These are phyloP conservation scores for Exophiala bonariae DNA, from an alignment of 2,329 filamentous ascomycete genomes.

Conservation along the genomic window DNA sequence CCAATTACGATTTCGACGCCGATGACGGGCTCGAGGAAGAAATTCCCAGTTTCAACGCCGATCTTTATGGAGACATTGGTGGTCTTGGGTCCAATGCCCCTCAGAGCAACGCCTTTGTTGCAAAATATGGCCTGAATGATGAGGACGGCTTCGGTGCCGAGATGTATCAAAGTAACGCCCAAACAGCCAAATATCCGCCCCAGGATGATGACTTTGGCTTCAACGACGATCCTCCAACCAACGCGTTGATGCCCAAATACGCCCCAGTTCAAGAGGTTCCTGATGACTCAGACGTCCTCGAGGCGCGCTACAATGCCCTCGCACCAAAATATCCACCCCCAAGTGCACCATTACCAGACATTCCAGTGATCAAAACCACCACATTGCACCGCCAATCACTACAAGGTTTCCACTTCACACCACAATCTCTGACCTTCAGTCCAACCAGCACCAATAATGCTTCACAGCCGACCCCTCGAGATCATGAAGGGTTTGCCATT, in stretches of 20 bases:
- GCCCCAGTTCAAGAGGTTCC: too few relatives aligned
- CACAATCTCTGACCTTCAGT: conserved; percentile 31
- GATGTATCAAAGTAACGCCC: conserved; percentile 9
- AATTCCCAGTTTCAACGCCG: conserved; percentile 50
- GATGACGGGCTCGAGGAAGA: conserved; percentile 47
- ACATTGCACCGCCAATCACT: conserved; percentile 25
- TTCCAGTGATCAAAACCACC: conserved; percentile 29
- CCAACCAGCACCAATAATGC: conserved; percentile 27
- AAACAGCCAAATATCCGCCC: conserved; percentile 13
- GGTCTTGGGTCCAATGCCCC: conserved; percentile 31
- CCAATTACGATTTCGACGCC: conserved; percentile 43
- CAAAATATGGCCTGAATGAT: conserved; percentile 22
- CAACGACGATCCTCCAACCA: neutral
- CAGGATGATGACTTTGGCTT: conserved; percentile 34
- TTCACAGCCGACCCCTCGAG: conserved; percentile 30
- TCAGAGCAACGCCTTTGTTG: conserved; percentile 13
- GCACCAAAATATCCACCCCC: neutral
- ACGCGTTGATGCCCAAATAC: neutral
- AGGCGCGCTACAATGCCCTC: neutral
- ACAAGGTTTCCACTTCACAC: conserved; percentile 29
- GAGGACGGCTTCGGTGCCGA: conserved; percentile 33
- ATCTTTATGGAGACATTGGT: conserved; percentile 41
- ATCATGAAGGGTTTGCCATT: conserved; percentile 27
- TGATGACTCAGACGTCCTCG: neutral
- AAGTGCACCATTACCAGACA: neutral